These are phyloP conservation scores for Apiospora rasikravindrae DNA, from an alignment of 2,329 filamentous ascomycete species.

Conservation along the genomic window DNA sequence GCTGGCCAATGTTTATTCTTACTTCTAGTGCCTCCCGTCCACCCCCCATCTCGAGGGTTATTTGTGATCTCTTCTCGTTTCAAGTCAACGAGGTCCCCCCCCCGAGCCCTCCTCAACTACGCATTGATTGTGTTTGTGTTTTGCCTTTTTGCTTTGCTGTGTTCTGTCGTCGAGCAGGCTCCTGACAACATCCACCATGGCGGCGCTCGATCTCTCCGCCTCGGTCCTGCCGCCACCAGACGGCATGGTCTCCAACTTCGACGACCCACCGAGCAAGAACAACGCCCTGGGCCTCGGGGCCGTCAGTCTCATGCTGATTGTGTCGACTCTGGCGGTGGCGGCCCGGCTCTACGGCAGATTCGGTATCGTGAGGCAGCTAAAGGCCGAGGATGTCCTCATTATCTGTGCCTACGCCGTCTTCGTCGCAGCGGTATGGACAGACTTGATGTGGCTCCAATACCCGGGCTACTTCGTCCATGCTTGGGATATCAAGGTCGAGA, in stretches of 20 bases:
- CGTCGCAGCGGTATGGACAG: not conserved
- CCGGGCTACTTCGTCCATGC: conserved; percentile 44
- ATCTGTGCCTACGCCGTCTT: not conserved
- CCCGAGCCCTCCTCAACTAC: not conserved
- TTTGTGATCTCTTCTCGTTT: not conserved
- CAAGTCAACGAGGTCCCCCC: not conserved
- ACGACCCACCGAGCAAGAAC: conserved; percentile 21
- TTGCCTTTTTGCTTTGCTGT: too few species aligned
- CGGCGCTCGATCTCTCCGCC: not conserved
- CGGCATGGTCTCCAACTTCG: conserved; percentile 21
- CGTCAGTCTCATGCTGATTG: not conserved
- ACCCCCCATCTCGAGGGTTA: not conserved
- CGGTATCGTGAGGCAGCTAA: not conserved
- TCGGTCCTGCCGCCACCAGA: conserved; percentile 20
- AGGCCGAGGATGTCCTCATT: not conserved
- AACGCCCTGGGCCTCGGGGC: conserved; percentile 13
- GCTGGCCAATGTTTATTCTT: not conserved
- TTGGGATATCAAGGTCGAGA: conserved; percentile 37
- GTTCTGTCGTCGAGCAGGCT: not conserved
- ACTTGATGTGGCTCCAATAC: conserved; percentile 19
- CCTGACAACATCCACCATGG: conserved; percentile 1
- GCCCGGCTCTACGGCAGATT: not conserved
- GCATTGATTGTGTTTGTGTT: not conserved
- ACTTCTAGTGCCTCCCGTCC: not conserved
- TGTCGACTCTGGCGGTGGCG: conserved; percentile 18